Conservation (phyloP, 2,329 filamentous ascomycete species). For the Aureobasidium sp. region DNA sequence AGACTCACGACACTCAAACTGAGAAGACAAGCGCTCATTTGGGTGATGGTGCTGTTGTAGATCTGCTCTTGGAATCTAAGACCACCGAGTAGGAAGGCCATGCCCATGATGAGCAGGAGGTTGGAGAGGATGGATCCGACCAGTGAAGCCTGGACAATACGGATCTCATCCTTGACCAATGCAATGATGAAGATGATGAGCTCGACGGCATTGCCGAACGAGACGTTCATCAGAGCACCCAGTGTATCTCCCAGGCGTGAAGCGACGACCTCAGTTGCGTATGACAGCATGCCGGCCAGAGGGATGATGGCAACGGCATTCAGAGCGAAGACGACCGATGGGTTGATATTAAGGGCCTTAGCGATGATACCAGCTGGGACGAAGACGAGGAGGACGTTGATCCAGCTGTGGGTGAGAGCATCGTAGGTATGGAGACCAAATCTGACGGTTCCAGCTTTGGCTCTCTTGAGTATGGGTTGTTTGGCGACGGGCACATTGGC, state of each 20-base stretch:
- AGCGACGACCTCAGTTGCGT: conserved; percentile 43
- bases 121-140: conserved; percentile 87
- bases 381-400: conserved; percentile 69
- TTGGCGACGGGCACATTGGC: conserved; percentile 21
- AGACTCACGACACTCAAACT: conserved; percentile 86
- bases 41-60: conserved; percentile 90
- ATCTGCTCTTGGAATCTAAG: conserved; percentile 85
- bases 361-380: conserved; percentile 68
- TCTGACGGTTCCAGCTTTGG: conserved; percentile 40
- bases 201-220: conserved; percentile 45
- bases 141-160: conserved; percentile 83
- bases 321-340: conserved; percentile 41
- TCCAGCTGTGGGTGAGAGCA: conserved; percentile 62
- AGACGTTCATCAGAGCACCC: conserved; percentile 43
- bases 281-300: conserved; percentile 38
- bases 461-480: conserved; percentile 39
- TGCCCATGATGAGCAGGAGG: conserved; percentile 78
- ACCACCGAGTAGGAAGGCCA: conserved; percentile 82
- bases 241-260: conserved; percentile 39
- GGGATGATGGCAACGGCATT: conserved; percentile 45
- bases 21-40: conserved; percentile 90
- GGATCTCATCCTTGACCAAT: conserved; percentile 72
- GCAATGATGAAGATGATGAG: conserved; percentile 59
- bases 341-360: conserved; percentile 34
- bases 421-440: conserved; percentile 48